Base-by-base conservation (phyloP, 768 basidiomycete species). In the Pleurotus pulmonarius region DNA sequence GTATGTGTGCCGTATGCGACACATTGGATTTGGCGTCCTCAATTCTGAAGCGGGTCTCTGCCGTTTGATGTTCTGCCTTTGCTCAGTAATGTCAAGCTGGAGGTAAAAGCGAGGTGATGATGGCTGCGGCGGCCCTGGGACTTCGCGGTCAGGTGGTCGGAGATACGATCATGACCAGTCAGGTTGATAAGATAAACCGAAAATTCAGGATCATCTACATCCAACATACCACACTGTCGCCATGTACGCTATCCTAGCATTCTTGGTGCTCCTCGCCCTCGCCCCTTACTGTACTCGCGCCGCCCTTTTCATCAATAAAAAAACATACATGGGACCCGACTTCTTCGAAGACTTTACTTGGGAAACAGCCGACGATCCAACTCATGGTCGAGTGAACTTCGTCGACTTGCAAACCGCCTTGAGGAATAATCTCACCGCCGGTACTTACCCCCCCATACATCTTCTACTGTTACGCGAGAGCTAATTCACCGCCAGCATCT, bases 301-400 rank as follows among this genome's bases (percentile, higher is more conserved):
- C 5, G n/a, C 49, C 12, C 34, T 56, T 5, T 69, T 66, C 49
- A 52, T 49, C 18, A 15, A 67, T 43, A 29, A 39, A 16, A 65
- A 70, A 43, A 60, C 54, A 3, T 69, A 58, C 58, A 56, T 61
- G 9, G 70, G 70, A 4, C 2, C 49, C 18, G 70, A 72, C 62
- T 87, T 87, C 63, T 71, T 79, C 56, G 49, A 72, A 16, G 58
- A 57, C 5, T 87, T 78, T 72, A 67, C 62, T 1, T 86, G 79
- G 78, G 74, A 82, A 59, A 77, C 75, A 6, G 53, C 65, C 24
- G 62, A 76, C 56, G 85, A 87, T 63, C 85, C 83, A n/a, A 87
- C 85, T 0, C 80, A 85, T 58, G 85, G 85, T n/a, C 70, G 80
- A 49, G 82, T 84, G 56, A 80, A 85, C 67, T 87, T 83, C 58